Evolutionary conservation across 2,329 filamentous ascomycete genomes (phyloP).

Genomic region (Dactylonectria macrodidyma): DNA sequence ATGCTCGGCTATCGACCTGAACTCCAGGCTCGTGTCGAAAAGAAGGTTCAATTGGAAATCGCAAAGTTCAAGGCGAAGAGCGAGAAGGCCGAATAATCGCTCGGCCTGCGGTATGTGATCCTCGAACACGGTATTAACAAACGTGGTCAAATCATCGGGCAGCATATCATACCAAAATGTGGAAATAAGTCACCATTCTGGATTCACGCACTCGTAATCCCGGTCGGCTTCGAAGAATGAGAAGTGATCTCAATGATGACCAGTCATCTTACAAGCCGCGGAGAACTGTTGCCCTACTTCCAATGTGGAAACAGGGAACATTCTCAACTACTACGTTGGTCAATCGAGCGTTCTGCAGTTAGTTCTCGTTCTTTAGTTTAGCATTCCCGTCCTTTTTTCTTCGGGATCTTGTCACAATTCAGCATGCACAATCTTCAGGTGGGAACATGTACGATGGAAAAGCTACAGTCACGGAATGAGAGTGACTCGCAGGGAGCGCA

Average conservation of each 20-base stretch:
- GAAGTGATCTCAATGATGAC: not conserved
- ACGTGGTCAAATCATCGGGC: constrained; percentile 10
- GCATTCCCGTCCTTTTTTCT: constrained; percentile 27
- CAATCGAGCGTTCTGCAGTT: constrained; percentile 36
- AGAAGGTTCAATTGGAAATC: constrained; percentile 82
- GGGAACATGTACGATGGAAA: constrained; percentile 30
- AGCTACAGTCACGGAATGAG: constrained; percentile 17
- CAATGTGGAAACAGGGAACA: not conserved
- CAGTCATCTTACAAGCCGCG: not conserved
- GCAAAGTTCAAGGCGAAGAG: constrained; percentile 77
- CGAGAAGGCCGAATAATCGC: constrained; percentile 64
- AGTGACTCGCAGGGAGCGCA: constrained; percentile 34
- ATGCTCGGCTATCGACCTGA: constrained; percentile 90
- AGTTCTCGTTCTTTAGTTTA: constrained; percentile 36
- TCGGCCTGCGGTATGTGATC: not conserved
- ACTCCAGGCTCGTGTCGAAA: constrained; percentile 84
- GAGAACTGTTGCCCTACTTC: not conserved
- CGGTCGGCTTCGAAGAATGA: constrained; percentile 7
- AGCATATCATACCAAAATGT: not conserved
- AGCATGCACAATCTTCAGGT: constrained; percentile 34
- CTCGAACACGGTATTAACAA: constrained; percentile 15
- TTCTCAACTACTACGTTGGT: constrained; percentile 23
- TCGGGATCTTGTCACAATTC: constrained; percentile 24
- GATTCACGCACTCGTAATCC: not conserved
- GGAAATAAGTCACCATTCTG: not conserved